phyloP scores from a whole-genome alignment of 2,329 filamentous ascomycete species.

The Fusarium falciforme region DNA sequence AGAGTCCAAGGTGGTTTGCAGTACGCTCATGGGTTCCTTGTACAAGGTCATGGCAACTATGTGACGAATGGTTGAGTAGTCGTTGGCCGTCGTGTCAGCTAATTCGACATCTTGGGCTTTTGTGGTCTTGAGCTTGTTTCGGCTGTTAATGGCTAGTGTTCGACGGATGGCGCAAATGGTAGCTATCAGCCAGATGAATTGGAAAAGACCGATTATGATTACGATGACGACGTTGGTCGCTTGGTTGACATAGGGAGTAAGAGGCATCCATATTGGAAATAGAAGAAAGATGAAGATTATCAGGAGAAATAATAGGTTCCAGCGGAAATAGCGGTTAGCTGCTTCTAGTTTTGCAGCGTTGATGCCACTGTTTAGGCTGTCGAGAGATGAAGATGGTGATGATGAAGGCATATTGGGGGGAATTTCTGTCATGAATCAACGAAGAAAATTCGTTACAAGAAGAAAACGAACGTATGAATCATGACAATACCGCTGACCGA shows the following conservation, averaged over 20 bases:
- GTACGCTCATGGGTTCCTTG: slow-evolving; percentile 28
- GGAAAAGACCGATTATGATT: slow-evolving; percentile 19
- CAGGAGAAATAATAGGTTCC: slow-evolving; percentile 23
- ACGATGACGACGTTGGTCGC: slow-evolving; percentile 26
- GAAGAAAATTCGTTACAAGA: neutral
- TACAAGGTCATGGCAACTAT: slow-evolving; percentile 34
- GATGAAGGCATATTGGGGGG: slow-evolving; percentile 7
- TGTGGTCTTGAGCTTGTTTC: slow-evolving; percentile 6
- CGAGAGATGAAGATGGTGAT: slow-evolving; percentile 5
- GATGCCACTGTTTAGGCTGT: slow-evolving; percentile 15
- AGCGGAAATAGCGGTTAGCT: slow-evolving; percentile 31
- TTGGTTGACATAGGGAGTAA: slow-evolving; percentile 23
- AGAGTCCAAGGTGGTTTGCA: slow-evolving; percentile 27
- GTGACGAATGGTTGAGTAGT: slow-evolving; percentile 17
- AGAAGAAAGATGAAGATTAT: slow-evolving; percentile 25
- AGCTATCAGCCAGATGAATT: slow-evolving; percentile 28
- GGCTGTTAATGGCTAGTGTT: slow-evolving; percentile 25
- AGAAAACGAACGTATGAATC: slow-evolving; percentile 4
- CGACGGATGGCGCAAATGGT: slow-evolving; percentile 31
- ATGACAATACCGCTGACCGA: neutral
- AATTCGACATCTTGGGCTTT: slow-evolving; percentile 21
- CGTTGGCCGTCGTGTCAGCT: neutral
- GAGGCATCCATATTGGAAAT: slow-evolving; percentile 30
- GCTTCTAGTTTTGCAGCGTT: slow-evolving; percentile 24
- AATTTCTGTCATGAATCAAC: neutral